Evolutionary conservation across 2,329 filamentous ascomycete species (phyloP), one percentile per base, ranked within the genome.

Genomic region (Ophiostoma quercus): DNA sequence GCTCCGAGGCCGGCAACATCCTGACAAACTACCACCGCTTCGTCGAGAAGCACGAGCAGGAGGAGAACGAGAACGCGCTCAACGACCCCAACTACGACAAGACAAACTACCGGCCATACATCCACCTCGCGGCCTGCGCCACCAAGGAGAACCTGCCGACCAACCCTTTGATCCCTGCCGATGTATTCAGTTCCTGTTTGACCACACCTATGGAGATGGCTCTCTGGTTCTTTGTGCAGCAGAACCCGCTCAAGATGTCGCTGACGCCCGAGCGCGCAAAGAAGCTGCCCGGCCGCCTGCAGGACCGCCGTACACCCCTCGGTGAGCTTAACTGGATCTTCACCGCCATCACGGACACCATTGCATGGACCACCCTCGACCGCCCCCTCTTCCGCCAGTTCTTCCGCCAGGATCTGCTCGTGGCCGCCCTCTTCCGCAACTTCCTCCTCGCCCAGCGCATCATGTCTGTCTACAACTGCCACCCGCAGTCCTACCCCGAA

Each of bases 241-340:
- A 98, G 77, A 97, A 97, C 72, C 93, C 93, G 0, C 79, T 88
- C 39, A 85, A 86, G 75, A 87, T 84, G 2, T 87, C 86, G 57
- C 82, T 97, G 70, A 90, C 87, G 1, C 87, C 94, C 3, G 92
- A 95, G 72, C 87, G 94, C 74, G 94, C 94, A 60, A 91, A 92
- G 78, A 92, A 92, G 76, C 90, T 99, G 22, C 94, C 94, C 2
- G 95, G 95, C 43, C 89, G 93, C 72, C 86, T 98, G 60, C 94
- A 97, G 77, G 95, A 99, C 79, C 87, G 95, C 71, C 86, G 95
- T 76, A 98, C 95, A 67, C 95, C 95, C 9, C 85, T 99, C 43
- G 95, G 95, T 72, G 95, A 99, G 80, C 83, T 99, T 16, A 99
- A 99, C 77, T 99, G 95, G 95, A 99, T 99, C 47, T 98, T 99